phyloP scores from a whole-genome alignment of 441 rosid species.

The Croton laevigatus region DNA sequence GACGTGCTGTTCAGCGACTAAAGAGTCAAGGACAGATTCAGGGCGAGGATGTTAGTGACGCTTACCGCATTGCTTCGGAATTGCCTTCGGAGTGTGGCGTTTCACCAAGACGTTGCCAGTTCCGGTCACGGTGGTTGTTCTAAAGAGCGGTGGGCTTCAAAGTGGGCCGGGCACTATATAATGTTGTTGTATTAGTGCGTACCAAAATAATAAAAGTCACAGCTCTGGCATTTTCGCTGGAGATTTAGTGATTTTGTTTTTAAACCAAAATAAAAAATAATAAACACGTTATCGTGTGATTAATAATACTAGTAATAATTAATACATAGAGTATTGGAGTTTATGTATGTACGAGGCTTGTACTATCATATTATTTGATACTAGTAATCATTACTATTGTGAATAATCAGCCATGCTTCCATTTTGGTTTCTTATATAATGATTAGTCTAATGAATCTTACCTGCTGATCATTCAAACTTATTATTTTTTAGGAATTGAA shows the following conservation, averaged over 20 bases:
- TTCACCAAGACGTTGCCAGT: constrained; percentile 16
- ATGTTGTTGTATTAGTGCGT: background rate
- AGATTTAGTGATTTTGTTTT: background rate
- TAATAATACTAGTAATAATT: constrained; percentile 4
- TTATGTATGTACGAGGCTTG: background rate
- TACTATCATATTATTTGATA: too few species aligned
- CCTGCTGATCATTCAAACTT: too few species aligned
- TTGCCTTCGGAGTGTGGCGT: constrained; percentile 18
- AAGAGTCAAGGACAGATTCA: background rate
- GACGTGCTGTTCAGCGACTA: background rate
- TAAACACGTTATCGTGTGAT: background rate
- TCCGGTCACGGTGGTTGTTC: background rate
- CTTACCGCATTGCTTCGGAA: background rate
- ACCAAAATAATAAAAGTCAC: background rate
- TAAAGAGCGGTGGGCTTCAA: background rate
- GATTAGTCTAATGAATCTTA: too few species aligned
- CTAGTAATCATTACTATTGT: too few species aligned
- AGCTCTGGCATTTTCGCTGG: background rate
- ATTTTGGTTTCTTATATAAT: too few species aligned
- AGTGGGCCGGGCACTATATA: background rate
- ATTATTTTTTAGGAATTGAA: too few species aligned
- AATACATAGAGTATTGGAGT: background rate
- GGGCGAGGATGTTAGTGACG: background rate
- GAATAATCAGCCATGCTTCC: too few species aligned
- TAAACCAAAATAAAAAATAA: background rate